phyloP scores from a whole-genome alignment of 805 yeast species.

The Kregervanrija fluxuum region DNA sequence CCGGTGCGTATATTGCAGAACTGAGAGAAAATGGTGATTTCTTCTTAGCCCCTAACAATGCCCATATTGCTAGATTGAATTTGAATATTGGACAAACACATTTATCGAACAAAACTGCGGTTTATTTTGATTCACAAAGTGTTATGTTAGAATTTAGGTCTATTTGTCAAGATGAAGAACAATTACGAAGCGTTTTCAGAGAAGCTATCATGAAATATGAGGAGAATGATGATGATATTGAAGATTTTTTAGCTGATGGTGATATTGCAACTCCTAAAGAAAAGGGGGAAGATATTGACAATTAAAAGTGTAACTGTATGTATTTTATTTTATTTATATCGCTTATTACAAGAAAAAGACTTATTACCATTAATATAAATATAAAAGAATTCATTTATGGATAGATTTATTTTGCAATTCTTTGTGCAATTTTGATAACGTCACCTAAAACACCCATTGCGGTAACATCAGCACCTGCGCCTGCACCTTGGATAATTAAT shows the following conservation, averaged over 20 bases:
- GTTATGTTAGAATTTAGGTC: conserved; percentile 65
- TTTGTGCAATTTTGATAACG: conserved; percentile 83
- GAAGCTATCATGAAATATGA: conserved; percentile 50
- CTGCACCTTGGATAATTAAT: conserved; percentile 95
- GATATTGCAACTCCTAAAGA: too few relatives aligned
- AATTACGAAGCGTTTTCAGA: conserved; percentile 44
- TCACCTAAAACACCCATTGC: conserved; percentile 89
- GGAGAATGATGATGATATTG: conserved; percentile 26
- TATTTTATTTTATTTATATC: neutral
- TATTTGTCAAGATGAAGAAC: conserved; percentile 46
- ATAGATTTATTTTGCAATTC: conserved; percentile 43
- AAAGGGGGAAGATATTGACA: neutral
- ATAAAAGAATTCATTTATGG: neutral
- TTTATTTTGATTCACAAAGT: conserved; percentile 57
- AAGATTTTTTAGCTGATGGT: conserved; percentile 15
- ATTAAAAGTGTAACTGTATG: neutral
- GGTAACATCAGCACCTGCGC: conserved; percentile 69
- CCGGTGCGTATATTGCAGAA: conserved; percentile 89
- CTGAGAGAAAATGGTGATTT: conserved; percentile 70
- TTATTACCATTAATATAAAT: neutral
- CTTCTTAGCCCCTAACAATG: conserved; percentile 80
- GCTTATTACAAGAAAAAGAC: neutral
- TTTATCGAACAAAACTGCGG: conserved; percentile 18
- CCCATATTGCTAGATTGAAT: conserved; percentile 69
- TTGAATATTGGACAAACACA: conserved; percentile 30